A percentile compares a stretch with the other conserved stretches of the same genome.
phyloP scores from a whole-genome alignment of 108 stramenopile genomes.

The Aureococcus anophagefferens region DNA sequence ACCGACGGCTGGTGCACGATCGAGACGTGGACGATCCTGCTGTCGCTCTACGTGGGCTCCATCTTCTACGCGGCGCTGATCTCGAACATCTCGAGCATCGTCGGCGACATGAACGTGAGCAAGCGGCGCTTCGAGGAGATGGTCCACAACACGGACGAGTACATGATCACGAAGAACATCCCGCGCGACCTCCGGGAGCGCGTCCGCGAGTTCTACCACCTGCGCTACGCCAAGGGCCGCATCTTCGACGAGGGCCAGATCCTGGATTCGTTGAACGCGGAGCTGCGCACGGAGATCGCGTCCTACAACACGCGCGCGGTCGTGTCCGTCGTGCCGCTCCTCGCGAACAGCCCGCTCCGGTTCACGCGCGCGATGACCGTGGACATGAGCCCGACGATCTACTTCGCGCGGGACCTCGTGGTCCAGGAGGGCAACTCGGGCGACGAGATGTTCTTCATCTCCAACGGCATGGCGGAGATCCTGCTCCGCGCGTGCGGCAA shows the following conservation, averaged over 20 bases:
- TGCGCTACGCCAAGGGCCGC: constrained; percentile 49
- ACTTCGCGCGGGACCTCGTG: constrained; percentile 47
- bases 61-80: constrained; percentile 56
- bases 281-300: constrained; percentile 46
- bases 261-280: constrained; percentile 39
- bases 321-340: no score
- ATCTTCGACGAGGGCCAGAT: constrained; percentile 49
- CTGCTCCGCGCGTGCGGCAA: constrained; percentile 17
- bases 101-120: constrained; percentile 47
- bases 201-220: constrained; percentile 52
- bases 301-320: no score
- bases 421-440: constrained; percentile 45
- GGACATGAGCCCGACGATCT: no score
- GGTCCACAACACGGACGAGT: constrained; percentile 42
- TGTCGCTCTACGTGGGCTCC: constrained; percentile 50
- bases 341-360: no score
- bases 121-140: constrained; percentile 53
- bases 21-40: constrained; percentile 51
- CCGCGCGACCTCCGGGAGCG: constrained; percentile 46
- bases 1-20: constrained; percentile 46
- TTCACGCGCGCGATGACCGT: no score
- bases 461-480: constrained; percentile 47
- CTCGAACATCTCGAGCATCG: constrained; percentile 48
- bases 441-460: constrained; percentile 53
- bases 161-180: constrained; percentile 54